A percentile compares a stretch with the other conserved stretches of the same genome.
Conservation (phyloP, 1,284 basidiomycete species). For the Irpex sp. region DNA sequence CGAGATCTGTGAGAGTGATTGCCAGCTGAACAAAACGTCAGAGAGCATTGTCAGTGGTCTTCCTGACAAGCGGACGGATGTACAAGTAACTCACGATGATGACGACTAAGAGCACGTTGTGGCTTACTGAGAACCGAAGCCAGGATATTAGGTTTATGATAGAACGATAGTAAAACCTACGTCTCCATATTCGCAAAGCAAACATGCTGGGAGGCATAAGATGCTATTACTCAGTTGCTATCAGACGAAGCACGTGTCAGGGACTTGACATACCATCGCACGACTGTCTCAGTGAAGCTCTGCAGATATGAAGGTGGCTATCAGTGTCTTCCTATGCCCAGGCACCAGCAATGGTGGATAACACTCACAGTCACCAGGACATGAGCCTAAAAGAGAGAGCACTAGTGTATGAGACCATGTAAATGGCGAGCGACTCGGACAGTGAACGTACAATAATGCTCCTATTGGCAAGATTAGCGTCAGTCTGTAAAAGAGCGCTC, state of each 20-base stretch:
- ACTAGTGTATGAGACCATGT: not conserved
- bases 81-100: not conserved
- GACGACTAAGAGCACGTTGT: conserved; percentile 16
- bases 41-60: not conserved
- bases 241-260: not conserved
- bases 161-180: conserved; percentile 9
- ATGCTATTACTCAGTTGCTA: not conserved
- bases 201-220: conserved; percentile 18
- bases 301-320: not conserved
- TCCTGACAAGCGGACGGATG: not conserved
- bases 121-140: conserved; percentile 11
- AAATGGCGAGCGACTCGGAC: too few relatives aligned
- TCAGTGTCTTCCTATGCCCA: not conserved
- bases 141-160: too few relatives aligned
- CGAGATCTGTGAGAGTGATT: not conserved
- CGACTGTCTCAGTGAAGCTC: conserved; percentile 22
- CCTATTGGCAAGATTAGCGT: conserved; percentile 4
- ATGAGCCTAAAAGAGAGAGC: conserved; percentile 8
- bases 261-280: conserved; percentile 17
- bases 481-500: not conserved
- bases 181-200: conserved; percentile 18
- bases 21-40: not conserved
- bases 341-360: not conserved
- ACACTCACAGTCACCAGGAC: conserved; percentile 16
- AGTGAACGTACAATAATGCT: conserved; percentile 11